A percentile compares a stretch with the other conserved stretches of the same genome.
Evolutionary conservation across 1,284 basidiomycete genomes (phyloP).

Genomic region (Phylloboletellus chloephorus): DNA sequence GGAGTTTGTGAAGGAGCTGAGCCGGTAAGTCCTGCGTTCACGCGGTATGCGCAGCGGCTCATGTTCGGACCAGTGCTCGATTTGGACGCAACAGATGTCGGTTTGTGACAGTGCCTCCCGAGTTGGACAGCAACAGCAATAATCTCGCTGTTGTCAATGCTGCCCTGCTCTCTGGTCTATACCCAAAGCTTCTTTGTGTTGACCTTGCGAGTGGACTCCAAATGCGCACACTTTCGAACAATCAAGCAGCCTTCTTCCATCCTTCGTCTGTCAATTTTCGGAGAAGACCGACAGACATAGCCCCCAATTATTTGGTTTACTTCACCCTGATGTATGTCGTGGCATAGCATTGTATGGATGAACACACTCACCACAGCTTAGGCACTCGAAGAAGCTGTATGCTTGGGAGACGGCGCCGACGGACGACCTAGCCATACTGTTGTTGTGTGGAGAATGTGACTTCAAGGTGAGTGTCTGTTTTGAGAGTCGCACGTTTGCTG

Average conservation of each 20-base stretch:
- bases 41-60: neutral
- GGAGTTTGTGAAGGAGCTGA: conserved; percentile 67
- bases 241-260: conserved; percentile 80
- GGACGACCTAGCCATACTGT: conserved; percentile 76
- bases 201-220: conserved; percentile 54
- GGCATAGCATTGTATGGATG: neutral
- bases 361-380: conserved; percentile 29
- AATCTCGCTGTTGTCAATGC: conserved; percentile 71
- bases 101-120: conserved; percentile 72
- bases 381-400: conserved; percentile 90
- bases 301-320: conserved; percentile 72
- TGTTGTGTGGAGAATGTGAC: conserved; percentile 91
- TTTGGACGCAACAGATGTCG: conserved; percentile 69
- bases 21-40: conserved; percentile 41
- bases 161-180: conserved; percentile 83
- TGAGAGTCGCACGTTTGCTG: conserved; percentile 5
- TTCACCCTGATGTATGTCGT: conserved; percentile 80
- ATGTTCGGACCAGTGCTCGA: conserved; percentile 49
- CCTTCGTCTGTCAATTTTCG: conserved; percentile 89
- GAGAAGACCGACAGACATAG: conserved; percentile 63
- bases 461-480: conserved; percentile 59
- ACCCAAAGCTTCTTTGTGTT: conserved; percentile 83
- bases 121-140: conserved; percentile 66
- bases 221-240: conserved; percentile 85
- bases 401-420: conserved; percentile 96